Evolutionary conservation across 1,139 yeast genomes (phyloP).

Genomic region (Diutina catenulata): DNA sequence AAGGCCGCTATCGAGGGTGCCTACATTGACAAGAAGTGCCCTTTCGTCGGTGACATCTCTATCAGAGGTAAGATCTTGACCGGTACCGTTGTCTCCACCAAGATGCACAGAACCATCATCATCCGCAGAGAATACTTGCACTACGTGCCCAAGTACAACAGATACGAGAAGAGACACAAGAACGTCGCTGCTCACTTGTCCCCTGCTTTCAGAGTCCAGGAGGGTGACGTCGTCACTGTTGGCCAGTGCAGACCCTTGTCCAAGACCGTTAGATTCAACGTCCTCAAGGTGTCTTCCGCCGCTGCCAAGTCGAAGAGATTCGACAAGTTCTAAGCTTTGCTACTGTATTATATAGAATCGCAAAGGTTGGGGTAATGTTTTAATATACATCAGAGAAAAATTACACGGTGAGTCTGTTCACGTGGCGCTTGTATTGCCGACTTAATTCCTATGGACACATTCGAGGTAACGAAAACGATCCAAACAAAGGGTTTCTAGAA

Average conservation of each 20-base stretch:
- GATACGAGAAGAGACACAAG: slow-evolving; percentile 99
- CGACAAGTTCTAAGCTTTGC: slow-evolving; percentile 69
- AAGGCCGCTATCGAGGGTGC: slow-evolving; percentile 96
- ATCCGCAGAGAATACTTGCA: slow-evolving; percentile 99
- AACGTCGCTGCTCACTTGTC: slow-evolving; percentile 99
- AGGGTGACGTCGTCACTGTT: slow-evolving; percentile 98
- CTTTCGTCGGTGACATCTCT: slow-evolving; percentile 92
- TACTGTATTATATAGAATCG: too few relatives aligned
- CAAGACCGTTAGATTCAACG: slow-evolving; percentile 99
- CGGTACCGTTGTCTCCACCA: slow-evolving; percentile 98
- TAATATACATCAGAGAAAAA: slow-evolving; percentile 4
- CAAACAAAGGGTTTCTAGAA: too few relatives aligned
- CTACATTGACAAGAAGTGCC: slow-evolving; percentile 99
- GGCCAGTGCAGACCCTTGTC: slow-evolving; percentile 99
- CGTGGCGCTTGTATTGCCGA: too few relatives aligned
- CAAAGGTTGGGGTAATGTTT: slow-evolving; percentile 5
- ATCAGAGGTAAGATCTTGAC: slow-evolving; percentile 99
- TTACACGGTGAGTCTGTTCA: too few relatives aligned
- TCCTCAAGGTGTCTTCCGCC: slow-evolving; percentile 87
- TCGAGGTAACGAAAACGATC: too few relatives aligned
- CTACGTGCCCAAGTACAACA: slow-evolving; percentile 99
- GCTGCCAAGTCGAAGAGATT: slow-evolving; percentile 89
- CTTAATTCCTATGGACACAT: too few relatives aligned
- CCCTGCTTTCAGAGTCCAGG: slow-evolving; percentile 99
- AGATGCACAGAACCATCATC: slow-evolving; percentile 99